These are phyloP conservation scores for Pichia sp. DNA, from an alignment of 1,139 yeast genomes.

Conservation along the genomic window DNA sequence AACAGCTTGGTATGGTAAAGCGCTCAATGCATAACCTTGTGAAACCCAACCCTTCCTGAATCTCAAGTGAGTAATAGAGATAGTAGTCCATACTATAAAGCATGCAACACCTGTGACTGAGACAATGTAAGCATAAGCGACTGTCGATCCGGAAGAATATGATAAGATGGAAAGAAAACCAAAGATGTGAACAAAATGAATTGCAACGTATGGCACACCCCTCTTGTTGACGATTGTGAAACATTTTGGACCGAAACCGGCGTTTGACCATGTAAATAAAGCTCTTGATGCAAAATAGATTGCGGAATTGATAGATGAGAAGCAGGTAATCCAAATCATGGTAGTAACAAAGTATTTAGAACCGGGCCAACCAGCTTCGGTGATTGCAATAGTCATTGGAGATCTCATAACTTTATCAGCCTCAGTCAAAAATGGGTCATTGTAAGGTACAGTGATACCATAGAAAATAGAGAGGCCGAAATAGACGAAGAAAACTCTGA, in stretches of 20 bases:
- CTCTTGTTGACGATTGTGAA: slow-evolving; percentile 36
- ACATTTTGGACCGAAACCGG: slow-evolving; percentile 42
- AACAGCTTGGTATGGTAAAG: slow-evolving; percentile 47
- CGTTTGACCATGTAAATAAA: slow-evolving; percentile 42
- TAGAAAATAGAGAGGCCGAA: slow-evolving; percentile 48
- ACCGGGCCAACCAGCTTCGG: slow-evolving; percentile 42
- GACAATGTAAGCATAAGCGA: slow-evolving; percentile 47
- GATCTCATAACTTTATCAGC: slow-evolving; percentile 28
- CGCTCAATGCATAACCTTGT: slow-evolving; percentile 40
- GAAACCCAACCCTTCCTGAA: slow-evolving; percentile 44
- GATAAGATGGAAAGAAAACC: slow-evolving; percentile 48
- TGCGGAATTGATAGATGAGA: slow-evolving; percentile 48
- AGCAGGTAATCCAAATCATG: slow-evolving; percentile 43
- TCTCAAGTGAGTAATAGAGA: slow-evolving; percentile 38
- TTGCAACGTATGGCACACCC: slow-evolving; percentile 47
- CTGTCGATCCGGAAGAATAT: slow-evolving; percentile 44
- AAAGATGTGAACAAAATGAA: slow-evolving; percentile 39
- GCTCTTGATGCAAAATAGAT: slow-evolving; percentile 48
- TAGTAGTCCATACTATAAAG: slow-evolving; percentile 46
- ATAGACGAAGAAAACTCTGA: slow-evolving; percentile 47
- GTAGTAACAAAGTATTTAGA: slow-evolving; percentile 50
- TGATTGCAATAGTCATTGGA: slow-evolving; percentile 55
- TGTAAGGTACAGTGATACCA: slow-evolving; percentile 49
- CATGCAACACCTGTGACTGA: slow-evolving; percentile 50
- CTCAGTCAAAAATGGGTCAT: slow-evolving; percentile 33